phyloP scores from a whole-genome alignment of 352 stramenopile species.

The Phytophthora lateralis region DNA sequence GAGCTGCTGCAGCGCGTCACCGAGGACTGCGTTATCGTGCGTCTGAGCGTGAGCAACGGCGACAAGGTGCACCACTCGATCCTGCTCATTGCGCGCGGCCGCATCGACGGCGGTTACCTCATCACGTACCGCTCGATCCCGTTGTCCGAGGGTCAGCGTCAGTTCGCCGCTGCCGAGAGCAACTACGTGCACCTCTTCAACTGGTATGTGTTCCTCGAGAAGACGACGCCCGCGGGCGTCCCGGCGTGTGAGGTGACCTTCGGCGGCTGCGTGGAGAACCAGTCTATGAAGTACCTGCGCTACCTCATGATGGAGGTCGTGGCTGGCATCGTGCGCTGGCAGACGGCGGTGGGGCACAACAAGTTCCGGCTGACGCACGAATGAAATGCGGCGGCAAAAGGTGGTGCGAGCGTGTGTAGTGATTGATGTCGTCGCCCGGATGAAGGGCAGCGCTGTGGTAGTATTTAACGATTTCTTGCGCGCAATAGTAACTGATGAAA shows the following conservation, averaged over 20 bases:
- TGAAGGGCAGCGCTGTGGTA: slow-evolving; percentile 21
- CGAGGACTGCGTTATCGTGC: slow-evolving; percentile 66
- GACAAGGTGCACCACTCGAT: slow-evolving; percentile 54
- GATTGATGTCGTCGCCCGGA: slow-evolving; percentile 10
- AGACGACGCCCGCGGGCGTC: slow-evolving; percentile 17
- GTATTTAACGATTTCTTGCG: slow-evolving; percentile 30
- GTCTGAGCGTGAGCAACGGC: slow-evolving; percentile 45
- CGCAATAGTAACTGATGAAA: slow-evolving; percentile 11
- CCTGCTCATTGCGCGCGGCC: slow-evolving; percentile 60
- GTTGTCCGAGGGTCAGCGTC: slow-evolving; percentile 42
- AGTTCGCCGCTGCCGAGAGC: slow-evolving; percentile 54
- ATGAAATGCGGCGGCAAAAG: slow-evolving; percentile 10
- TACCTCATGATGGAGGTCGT: slow-evolving; percentile 75
- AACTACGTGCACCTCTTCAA: slow-evolving; percentile 70
- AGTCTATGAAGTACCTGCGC: slow-evolving; percentile 56
- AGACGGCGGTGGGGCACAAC: slow-evolving; percentile 63
- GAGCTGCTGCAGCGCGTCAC: slow-evolving; percentile 62
- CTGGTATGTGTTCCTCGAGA: slow-evolving; percentile 81
- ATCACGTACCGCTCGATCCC: slow-evolving; percentile 76
- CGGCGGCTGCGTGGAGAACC: slow-evolving; percentile 57
- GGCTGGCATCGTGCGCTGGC: slow-evolving; percentile 65
- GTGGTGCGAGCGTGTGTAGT: slow-evolving; percentile 23
- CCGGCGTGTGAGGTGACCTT: slow-evolving; percentile 69
- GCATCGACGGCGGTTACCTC: slow-evolving; percentile 66
- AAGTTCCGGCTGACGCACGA: slow-evolving; percentile 48